Evolutionary conservation across 2,329 filamentous ascomycete species (phyloP).

Genomic region (Intubia oerlemansii): DNA sequence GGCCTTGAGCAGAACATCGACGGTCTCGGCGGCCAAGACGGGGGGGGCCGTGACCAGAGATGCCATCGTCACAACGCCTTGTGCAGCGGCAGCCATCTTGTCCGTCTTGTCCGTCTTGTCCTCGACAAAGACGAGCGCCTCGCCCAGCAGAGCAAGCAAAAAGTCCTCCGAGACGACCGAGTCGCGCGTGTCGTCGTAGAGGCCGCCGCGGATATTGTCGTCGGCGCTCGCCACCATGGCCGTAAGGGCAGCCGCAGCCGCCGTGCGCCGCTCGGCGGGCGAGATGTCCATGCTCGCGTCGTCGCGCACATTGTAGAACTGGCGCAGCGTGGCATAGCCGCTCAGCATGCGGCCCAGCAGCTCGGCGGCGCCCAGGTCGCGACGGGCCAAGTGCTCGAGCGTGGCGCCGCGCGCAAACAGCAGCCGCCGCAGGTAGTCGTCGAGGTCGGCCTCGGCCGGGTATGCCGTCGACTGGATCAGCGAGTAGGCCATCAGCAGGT

Average conservation of each 20-base stretch:
- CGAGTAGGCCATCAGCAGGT: conserved; percentile 71
- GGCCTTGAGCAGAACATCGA: conserved; percentile 54
- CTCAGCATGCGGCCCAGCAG: conserved; percentile 71
- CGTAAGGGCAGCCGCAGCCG: conserved; percentile 54
- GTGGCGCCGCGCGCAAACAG: conserved; percentile 51
- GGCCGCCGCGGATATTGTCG: conserved; percentile 76
- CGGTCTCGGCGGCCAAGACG: conserved; percentile 41
- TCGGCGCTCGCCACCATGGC: conserved; percentile 73
- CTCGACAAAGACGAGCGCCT: conserved; percentile 53
- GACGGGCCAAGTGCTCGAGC: conserved; percentile 47
- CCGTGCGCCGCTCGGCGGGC: conserved; percentile 40
- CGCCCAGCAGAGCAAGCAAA: conserved; percentile 61
- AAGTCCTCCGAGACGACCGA: conserved; percentile 80
- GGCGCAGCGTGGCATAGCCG: conserved; percentile 77
- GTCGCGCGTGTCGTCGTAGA: conserved; percentile 64
- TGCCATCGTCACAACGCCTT: neutral
- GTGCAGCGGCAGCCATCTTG: neutral
- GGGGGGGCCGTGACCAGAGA: conserved; percentile 9
- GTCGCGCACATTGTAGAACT: conserved; percentile 80
- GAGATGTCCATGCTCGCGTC: conserved; percentile 16
- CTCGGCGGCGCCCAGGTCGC: conserved; percentile 63
- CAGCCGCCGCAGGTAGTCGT: conserved; percentile 47
- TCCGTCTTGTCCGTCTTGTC: conserved; percentile 15
- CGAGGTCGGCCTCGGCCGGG: conserved; percentile 49
- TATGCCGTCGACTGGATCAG: conserved; percentile 69